These are phyloP conservation scores for Saccharomycopsis hybrid DNA, from an alignment of 1,139 yeast species.

Conservation along the genomic window DNA sequence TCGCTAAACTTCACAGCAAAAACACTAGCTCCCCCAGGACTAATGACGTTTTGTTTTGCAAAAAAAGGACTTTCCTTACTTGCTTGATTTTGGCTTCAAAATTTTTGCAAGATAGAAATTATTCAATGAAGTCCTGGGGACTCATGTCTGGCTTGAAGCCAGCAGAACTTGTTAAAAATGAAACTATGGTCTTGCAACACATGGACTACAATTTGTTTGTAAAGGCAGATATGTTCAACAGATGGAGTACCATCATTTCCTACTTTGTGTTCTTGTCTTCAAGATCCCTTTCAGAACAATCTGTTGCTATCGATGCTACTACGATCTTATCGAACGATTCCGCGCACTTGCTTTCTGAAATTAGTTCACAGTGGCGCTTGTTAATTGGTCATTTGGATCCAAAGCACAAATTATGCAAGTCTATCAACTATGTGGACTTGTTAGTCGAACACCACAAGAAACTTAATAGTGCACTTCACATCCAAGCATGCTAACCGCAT, in stretches of 20 bases:
- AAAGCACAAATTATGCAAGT: slow-evolving; percentile 4
- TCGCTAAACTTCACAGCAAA: slow-evolving; percentile 1
- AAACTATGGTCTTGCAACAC: slow-evolving; percentile 7
- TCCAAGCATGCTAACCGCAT: too few species aligned
- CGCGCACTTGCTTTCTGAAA: not conserved
- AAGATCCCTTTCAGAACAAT: not conserved
- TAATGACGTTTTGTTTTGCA: slow-evolving; percentile 12
- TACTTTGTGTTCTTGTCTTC: slow-evolving; percentile 13
- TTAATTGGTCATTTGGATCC: slow-evolving; percentile 10
- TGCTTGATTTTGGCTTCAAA: slow-evolving; percentile 20
- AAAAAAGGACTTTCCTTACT: slow-evolving; percentile 19
- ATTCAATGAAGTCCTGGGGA: slow-evolving; percentile 19
- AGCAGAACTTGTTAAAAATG: slow-evolving; percentile 13
- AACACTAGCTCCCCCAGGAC: not conserved
- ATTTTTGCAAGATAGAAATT: slow-evolving; percentile 18
- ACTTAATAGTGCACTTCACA: too few species aligned
- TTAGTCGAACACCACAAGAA: slow-evolving; percentile 4
- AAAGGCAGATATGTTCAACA: slow-evolving; percentile 4
- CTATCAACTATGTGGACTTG: slow-evolving; percentile 10
- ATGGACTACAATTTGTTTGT: slow-evolving; percentile 14
- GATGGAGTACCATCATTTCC: slow-evolving; percentile 15
- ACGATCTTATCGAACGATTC: not conserved
- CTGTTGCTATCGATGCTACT: not conserved
- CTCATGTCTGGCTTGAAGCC: slow-evolving; percentile 16
- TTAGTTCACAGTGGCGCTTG: slow-evolving; percentile 11